Conservation (phyloP, 1,139 yeast species). For the Lodderomyces metapsilosis region DNA sequence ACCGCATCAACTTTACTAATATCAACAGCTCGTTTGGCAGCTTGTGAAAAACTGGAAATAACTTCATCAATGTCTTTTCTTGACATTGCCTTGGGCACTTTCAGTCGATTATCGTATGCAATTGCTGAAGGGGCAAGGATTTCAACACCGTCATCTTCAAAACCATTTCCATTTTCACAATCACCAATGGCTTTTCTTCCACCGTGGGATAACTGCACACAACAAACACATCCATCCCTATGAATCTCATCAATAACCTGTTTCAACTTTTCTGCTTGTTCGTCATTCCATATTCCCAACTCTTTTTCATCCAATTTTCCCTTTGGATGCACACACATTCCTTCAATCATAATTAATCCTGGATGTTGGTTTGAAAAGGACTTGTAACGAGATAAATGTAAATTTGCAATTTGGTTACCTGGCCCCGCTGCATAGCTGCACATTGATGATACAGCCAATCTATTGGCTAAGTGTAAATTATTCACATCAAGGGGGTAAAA, state of each 20-base stretch:
- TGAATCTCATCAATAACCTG: slow-evolving; percentile 54
- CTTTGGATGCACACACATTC: slow-evolving; percentile 43
- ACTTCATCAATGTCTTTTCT: slow-evolving; percentile 30
- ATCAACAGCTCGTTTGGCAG: slow-evolving; percentile 46
- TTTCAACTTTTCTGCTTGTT: slow-evolving; percentile 47
- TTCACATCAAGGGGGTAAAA: slow-evolving; percentile 17
- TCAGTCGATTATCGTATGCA: slow-evolving; percentile 24
- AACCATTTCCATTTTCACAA: slow-evolving; percentile 21
- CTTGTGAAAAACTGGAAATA: slow-evolving; percentile 35
- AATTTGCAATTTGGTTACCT: slow-evolving; percentile 39
- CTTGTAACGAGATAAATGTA: slow-evolving; percentile 47
- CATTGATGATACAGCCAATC: slow-evolving; percentile 63
- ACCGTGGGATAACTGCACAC: slow-evolving; percentile 54
- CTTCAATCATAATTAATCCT: slow-evolving; percentile 55
- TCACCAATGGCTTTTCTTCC: slow-evolving; percentile 49
- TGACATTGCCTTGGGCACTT: slow-evolving; percentile 30
- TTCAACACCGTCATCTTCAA: background rate
- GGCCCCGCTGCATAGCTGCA: slow-evolving; percentile 45
- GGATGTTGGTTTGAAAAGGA: slow-evolving; percentile 45
- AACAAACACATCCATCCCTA: slow-evolving; percentile 45
- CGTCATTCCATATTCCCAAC: slow-evolving; percentile 50
- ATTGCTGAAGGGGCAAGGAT: slow-evolving; percentile 45
- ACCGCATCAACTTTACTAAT: slow-evolving; percentile 45
- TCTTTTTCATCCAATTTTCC: slow-evolving; percentile 45
- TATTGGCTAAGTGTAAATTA: slow-evolving; percentile 34